These are phyloP conservation scores for Dujonia santamariae DNA, from an alignment of 1,139 yeast genomes.

Conservation along the genomic window DNA sequence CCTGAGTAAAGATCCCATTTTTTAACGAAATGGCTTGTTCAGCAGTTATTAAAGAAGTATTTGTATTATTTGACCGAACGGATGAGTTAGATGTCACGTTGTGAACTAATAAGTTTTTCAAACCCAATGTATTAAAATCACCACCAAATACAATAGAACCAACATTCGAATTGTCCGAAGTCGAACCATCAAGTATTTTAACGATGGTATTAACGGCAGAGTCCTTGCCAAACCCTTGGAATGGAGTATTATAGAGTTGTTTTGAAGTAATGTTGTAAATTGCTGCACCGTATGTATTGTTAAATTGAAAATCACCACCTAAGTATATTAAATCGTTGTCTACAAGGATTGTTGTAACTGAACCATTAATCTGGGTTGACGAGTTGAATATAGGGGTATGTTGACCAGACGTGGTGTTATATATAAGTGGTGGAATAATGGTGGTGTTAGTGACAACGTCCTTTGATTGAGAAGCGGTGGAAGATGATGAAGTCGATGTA, in stretches of 20 bases:
- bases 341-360: constrained; percentile 47
- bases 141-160: constrained; percentile 80
- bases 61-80: constrained; percentile 23
- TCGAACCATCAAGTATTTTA: constrained; percentile 39
- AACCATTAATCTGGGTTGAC: constrained; percentile 38
- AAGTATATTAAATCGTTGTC: constrained; percentile 57
- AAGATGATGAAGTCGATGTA: constrained; percentile 14
- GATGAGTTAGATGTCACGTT: constrained; percentile 19
- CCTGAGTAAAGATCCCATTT: constrained; percentile 57
- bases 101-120: constrained; percentile 41
- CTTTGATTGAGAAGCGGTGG: not conserved
- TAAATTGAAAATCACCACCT: constrained; percentile 73
- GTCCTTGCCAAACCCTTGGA: constrained; percentile 71
- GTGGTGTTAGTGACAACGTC: constrained; percentile 30
- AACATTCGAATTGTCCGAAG: constrained; percentile 8
- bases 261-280: constrained; percentile 54
- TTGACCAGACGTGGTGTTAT: constrained; percentile 45
- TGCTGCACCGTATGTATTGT: constrained; percentile 60
- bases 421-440: constrained; percentile 51
- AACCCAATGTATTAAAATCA: constrained; percentile 59
- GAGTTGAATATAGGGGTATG: constrained; percentile 38
- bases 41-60: constrained; percentile 44
- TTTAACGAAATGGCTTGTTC: constrained; percentile 68
- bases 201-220: constrained; percentile 66
- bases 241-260: constrained; percentile 51